Evolutionary conservation across 331 rosid genomes (phyloP).

Genomic region (Acacia concinna): DNA sequence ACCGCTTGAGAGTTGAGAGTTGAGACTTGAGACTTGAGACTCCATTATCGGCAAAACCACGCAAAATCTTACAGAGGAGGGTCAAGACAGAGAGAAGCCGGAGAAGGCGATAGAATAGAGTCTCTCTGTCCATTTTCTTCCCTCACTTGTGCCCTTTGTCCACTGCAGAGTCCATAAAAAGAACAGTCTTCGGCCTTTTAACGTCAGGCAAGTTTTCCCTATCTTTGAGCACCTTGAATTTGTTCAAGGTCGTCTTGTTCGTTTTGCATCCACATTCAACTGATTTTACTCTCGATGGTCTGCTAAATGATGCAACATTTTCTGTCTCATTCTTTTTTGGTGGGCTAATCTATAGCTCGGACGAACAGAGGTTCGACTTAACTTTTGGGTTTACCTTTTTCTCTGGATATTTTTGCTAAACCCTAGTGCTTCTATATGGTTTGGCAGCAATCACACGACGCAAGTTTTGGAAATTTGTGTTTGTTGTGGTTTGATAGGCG

Average conservation of each 20-base stretch:
- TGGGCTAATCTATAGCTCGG: background rate
- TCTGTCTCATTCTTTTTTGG: background rate
- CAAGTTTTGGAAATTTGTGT: background rate
- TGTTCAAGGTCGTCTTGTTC: background rate
- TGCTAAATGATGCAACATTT: slow-evolving; percentile 18
- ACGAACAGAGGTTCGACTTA: background rate
- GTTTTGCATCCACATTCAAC: background rate
- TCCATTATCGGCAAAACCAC: slow-evolving; percentile 22
- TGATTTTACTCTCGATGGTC: background rate
- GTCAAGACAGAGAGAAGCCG: slow-evolving; percentile 14
- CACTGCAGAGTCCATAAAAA: background rate
- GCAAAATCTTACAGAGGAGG: background rate
- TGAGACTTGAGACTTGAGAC: background rate
- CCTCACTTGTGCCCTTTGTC: slow-evolving; percentile 9
- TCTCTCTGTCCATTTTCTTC: slow-evolving; percentile 26
- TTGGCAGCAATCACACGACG: background rate
- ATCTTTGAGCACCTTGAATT: background rate
- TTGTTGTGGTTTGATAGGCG: background rate
- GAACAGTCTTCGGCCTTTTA: slow-evolving; percentile 29
- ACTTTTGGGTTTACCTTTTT: background rate
- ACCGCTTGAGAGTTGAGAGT: background rate
- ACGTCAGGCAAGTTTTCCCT: slow-evolving; percentile 44
- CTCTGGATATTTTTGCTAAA: background rate
- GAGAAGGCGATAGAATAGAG: background rate
- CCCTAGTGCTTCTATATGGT: slow-evolving; percentile 36